phyloP scores from a whole-genome alignment of 306 rosid genomes.

The Cucurbita moschata region DNA sequence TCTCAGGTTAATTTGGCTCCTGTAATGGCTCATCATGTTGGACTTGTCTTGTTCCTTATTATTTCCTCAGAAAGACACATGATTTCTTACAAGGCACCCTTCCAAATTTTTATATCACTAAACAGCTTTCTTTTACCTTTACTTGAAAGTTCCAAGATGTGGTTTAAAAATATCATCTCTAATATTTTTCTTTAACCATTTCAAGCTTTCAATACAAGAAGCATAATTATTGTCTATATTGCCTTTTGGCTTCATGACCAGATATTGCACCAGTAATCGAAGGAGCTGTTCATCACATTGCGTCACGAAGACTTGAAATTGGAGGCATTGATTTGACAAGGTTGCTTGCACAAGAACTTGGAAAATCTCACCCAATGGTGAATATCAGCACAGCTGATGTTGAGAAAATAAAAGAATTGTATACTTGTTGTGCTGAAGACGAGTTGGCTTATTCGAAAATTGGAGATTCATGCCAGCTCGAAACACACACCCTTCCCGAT shows the following conservation, averaged over 20 bases:
- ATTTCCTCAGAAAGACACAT: background rate
- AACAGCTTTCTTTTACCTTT: background rate
- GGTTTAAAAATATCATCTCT: background rate
- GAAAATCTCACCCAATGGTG: constrained; percentile 60
- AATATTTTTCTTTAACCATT: background rate
- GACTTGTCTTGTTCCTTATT: background rate
- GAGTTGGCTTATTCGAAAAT: constrained; percentile 72
- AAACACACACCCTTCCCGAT: constrained; percentile 85
- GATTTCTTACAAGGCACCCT: background rate
- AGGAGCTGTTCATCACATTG: constrained; percentile 99
- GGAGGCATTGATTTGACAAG: constrained; percentile 84
- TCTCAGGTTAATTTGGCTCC: background rate
- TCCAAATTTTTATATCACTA: background rate
- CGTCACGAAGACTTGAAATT: constrained; percentile 86
- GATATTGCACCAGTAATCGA: constrained; percentile 97
- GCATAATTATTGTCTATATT: constrained; percentile 2
- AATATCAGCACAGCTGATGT: constrained; percentile 58
- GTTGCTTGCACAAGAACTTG: constrained; percentile 76
- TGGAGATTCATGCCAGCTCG: constrained; percentile 40
- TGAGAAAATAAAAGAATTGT: constrained; percentile 81
- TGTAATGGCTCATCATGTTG: background rate
- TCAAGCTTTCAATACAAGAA: background rate
- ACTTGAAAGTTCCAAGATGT: background rate
- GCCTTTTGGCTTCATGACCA: constrained; percentile 19
- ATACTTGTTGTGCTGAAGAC: constrained; percentile 87